Conservation (phyloP, 2,329 filamentous ascomycete species). For the Fonsecaea multimorphosa region DNA sequence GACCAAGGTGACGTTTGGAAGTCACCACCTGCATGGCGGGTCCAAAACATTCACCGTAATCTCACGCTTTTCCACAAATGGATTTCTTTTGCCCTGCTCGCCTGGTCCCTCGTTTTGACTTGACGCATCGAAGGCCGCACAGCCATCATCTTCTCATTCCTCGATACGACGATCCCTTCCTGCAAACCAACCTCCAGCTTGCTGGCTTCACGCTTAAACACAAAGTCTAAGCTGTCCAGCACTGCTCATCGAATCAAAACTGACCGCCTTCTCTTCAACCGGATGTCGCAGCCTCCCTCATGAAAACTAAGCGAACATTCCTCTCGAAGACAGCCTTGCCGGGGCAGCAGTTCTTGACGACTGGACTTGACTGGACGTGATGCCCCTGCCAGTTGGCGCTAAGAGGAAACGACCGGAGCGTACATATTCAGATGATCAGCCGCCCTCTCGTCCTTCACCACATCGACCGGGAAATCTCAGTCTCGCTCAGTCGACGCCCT, state of each 20-base stretch:
- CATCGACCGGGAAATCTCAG: slow-evolving; percentile 55
- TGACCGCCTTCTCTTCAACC: not conserved
- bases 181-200: not conserved
- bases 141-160: not conserved
- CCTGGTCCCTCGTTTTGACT: too few species aligned
- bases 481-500: slow-evolving; percentile 60
- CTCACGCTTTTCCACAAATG: not conserved
- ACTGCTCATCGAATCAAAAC: not conserved
- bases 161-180: not conserved
- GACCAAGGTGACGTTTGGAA: not conserved
- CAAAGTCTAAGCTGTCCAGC: not conserved
- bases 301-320: slow-evolving; percentile 22
- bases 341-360: slow-evolving; percentile 22
- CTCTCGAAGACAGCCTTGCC: slow-evolving; percentile 15
- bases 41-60: not conserved
- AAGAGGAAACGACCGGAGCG: slow-evolving; percentile 63
- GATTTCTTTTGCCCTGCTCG: slow-evolving; percentile 1
- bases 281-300: slow-evolving; percentile 24
- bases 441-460: slow-evolving; percentile 51
- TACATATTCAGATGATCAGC: slow-evolving; percentile 51
- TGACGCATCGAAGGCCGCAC: not conserved
- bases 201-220: not conserved
- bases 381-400: slow-evolving; percentile 57
- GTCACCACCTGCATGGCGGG: too few species aligned
- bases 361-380: slow-evolving; percentile 43